Percentiles rank a stretch among this genome's conserved stretches.
Conservation (phyloP, 345 rosid species). For the Noccaea caerulescens region DNA sequence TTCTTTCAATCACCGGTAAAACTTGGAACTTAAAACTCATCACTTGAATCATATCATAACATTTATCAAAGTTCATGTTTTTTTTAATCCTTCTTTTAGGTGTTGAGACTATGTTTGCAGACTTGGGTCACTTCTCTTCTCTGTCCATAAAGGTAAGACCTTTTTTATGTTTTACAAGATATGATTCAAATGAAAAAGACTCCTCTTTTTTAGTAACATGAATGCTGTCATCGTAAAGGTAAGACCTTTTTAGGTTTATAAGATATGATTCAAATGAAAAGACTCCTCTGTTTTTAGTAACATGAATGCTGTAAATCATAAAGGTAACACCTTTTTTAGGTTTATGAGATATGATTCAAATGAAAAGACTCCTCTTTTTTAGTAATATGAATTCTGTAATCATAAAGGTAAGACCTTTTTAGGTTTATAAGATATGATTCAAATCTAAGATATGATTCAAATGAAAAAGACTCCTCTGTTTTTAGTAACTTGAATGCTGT, state of each 20-base stretch:
- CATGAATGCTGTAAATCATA: conserved; percentile 27
- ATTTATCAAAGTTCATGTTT: background rate
- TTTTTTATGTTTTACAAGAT: background rate
- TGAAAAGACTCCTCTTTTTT: background rate
- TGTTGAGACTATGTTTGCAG: conserved; percentile 84
- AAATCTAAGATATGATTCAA: background rate
- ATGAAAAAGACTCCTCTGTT: background rate
- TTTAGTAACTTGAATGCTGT: conserved; percentile 10
- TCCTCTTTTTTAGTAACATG: too few relatives aligned
- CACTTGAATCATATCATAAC: background rate
- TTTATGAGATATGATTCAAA: background rate
- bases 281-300: background rate
- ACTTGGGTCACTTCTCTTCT: conserved; percentile 86
- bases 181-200: too few relatives aligned
- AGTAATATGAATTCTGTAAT: conserved; percentile 10
- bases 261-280: background rate
- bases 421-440: background rate
- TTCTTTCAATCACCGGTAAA: conserved; percentile 85
- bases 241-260: too few relatives aligned
- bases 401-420: conserved; percentile 11
- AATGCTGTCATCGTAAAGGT: too few relatives aligned
- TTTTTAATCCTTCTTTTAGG: conserved; percentile 52
- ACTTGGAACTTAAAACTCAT: background rate
- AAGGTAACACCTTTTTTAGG: too few relatives aligned
- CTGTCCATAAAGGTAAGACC: conserved; percentile 70